phyloP scores from a whole-genome alignment of 1,284 basidiomycete species.

The Sphaerobolus stellatus region DNA sequence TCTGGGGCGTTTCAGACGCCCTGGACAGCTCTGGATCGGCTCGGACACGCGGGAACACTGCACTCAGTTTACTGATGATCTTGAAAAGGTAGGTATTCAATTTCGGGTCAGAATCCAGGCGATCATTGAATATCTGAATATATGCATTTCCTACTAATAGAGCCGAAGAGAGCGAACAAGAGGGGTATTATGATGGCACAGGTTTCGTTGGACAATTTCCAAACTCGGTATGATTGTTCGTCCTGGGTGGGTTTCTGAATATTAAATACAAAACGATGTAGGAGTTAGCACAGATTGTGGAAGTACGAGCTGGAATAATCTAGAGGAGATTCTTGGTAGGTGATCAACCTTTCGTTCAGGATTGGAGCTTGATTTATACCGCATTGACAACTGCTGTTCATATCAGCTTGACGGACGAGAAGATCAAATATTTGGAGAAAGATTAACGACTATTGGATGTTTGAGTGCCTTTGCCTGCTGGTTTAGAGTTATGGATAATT shows the following conservation, averaged over 20 bases:
- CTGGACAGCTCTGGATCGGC: too few relatives aligned
- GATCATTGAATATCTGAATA: neutral
- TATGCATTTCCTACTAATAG: conserved; percentile 23
- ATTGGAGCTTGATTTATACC: neutral
- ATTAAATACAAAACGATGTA: too few relatives aligned
- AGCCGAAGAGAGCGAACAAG: conserved; percentile 38
- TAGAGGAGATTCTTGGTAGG: neutral
- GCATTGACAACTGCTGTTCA: neutral
- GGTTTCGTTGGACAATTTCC: conserved; percentile 31
- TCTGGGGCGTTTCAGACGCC: too few relatives aligned
- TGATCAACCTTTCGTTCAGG: neutral
- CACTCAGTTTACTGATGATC: too few relatives aligned
- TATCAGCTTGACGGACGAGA: neutral
- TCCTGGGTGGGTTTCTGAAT: neutral
- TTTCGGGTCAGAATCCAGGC: neutral
- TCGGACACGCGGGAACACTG: too few relatives aligned
- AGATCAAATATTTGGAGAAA: neutral
- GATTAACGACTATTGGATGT: too few relatives aligned
- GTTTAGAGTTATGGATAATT: too few relatives aligned
- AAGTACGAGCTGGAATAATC: neutral
- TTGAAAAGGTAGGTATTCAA: conserved; percentile 7
- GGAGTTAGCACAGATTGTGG: too few relatives aligned
- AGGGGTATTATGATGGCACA: conserved; percentile 39
- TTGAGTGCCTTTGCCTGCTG: too few relatives aligned
- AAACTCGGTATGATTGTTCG: conserved; percentile 20